Evolutionary conservation across 2,329 filamentous ascomycete species (phyloP), one percentile per base, ranked within the genome.

Genomic region (Diaporthe vexans): DNA sequence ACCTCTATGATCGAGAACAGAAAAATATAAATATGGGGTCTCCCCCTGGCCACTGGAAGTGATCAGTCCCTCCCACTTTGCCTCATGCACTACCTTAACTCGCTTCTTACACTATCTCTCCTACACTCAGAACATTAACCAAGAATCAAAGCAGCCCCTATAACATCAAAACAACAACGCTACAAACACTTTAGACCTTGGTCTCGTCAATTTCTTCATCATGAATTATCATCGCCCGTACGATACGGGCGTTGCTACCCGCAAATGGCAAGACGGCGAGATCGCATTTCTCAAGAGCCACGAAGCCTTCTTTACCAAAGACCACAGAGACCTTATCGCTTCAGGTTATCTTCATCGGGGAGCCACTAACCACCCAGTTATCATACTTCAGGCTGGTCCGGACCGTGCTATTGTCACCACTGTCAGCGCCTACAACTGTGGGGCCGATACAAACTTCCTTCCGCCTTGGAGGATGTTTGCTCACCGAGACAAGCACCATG

Each of bases 301-400:
- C 17, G 29, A 74, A 1, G 3, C 71, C 3, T 79, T 81, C 76
- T 72, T 33, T 19, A 0, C 46, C 1, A 35, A 26, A 0, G 79
- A 81, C n/a, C 59, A 73, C 26, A 10, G 72, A 1, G 33, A 77
- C 33, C 75, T 81, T 46, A 74, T 80, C 13, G 35, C 68, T 9
- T 73, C 65, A 21, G 72, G 76, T 17, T 77, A 79, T 57, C 6
- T 83, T 0, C 72, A 52, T 0, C 2, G 1, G 3, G 33, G 29
- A 0, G 81, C 83, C 0, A 79, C 79, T 2, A 65, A 74, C 35
- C 82, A 84, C 75, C 83, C 83, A 0, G 81, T 82, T 65, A 82
- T 84, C 57, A 78, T 84, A 61, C 77, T 84, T 9, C 74, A 76
- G 11, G 73, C 73, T 7, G 13, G 54, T 0, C 61, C 78, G 46